phyloP scores from a whole-genome alignment of 108 stramenopile genomes.

The Cyclotella cryptica region DNA sequence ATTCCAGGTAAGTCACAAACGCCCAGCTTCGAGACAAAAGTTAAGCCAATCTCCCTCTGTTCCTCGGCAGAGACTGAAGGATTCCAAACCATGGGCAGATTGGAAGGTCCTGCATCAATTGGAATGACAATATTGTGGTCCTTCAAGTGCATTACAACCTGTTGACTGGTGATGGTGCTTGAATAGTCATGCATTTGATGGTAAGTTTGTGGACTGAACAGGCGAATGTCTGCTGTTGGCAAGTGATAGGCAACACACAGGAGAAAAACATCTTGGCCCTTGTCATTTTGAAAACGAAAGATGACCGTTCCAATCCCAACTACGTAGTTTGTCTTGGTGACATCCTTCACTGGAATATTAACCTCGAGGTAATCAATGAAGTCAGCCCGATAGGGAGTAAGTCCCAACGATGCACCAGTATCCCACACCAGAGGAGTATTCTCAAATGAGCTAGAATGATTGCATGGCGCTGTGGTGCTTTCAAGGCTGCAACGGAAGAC shows the following conservation, averaged over 20 bases:
- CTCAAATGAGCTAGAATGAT: neutral
- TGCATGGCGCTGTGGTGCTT: no score
- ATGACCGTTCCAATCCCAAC: neutral
- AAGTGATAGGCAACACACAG: neutral
- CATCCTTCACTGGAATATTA: neutral
- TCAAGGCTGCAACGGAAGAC: no score
- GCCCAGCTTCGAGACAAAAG: no score
- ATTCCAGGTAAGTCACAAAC: no score
- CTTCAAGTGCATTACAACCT: neutral
- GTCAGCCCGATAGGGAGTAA: neutral
- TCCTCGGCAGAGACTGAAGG: no score
- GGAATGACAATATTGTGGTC: neutral
- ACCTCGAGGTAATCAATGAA: constrained; percentile 2
- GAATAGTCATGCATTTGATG: neutral
- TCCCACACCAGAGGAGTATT: constrained; percentile 1
- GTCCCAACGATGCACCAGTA: no score
- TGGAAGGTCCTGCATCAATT: no score
- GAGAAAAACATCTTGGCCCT: no score
- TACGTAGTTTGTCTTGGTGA: neutral
- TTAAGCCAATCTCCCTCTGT: no score
- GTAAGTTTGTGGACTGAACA: neutral
- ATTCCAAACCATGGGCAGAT: no score
- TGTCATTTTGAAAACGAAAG: neutral
- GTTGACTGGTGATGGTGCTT: neutral
- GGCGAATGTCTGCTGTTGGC: neutral